Conservation (phyloP, 2,329 filamentous ascomycete species). For the Neurospora crassa region DNA sequence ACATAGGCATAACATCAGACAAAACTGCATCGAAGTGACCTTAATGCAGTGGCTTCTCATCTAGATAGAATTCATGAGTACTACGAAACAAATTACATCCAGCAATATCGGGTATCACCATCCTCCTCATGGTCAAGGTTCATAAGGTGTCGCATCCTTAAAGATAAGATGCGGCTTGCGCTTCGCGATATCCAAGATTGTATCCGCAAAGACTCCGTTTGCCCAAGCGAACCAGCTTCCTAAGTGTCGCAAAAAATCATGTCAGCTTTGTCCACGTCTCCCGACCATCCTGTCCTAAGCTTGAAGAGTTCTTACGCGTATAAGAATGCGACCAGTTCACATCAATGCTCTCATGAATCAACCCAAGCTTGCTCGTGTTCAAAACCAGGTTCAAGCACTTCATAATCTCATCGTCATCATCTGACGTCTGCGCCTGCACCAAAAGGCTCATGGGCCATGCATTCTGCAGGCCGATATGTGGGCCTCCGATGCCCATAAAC, state of each 20-base stretch:
- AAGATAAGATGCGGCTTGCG: conserved; percentile 61
- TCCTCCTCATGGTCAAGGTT: conserved; percentile 7
- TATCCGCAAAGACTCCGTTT: conserved; percentile 90
- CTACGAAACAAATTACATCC: background rate
- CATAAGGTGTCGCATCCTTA: conserved; percentile 17
- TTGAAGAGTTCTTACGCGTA: conserved; percentile 48
- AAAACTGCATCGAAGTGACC: background rate
- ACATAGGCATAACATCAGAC: background rate
- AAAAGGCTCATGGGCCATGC: conserved; percentile 97
- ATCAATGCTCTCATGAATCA: conserved; percentile 88
- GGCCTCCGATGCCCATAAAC: conserved; percentile 79
- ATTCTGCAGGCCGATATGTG: conserved; percentile 71
- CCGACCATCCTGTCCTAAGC: background rate
- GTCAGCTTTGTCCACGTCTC: conserved; percentile 7
- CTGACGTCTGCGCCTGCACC: conserved; percentile 80
- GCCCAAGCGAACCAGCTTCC: conserved; percentile 94
- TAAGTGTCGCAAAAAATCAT: conserved; percentile 17
- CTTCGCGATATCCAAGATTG: conserved; percentile 79
- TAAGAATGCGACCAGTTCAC: conserved; percentile 60
- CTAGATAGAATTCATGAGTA: background rate
- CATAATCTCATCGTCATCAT: conserved; percentile 73
- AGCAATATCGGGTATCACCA: background rate
- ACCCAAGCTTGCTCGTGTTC: conserved; percentile 61
- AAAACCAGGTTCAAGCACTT: conserved; percentile 66
- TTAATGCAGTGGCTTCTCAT: background rate